phyloP scores from a whole-genome alignment of 2,329 filamentous ascomycete genomes.

The Dichotomopilus funicola region DNA sequence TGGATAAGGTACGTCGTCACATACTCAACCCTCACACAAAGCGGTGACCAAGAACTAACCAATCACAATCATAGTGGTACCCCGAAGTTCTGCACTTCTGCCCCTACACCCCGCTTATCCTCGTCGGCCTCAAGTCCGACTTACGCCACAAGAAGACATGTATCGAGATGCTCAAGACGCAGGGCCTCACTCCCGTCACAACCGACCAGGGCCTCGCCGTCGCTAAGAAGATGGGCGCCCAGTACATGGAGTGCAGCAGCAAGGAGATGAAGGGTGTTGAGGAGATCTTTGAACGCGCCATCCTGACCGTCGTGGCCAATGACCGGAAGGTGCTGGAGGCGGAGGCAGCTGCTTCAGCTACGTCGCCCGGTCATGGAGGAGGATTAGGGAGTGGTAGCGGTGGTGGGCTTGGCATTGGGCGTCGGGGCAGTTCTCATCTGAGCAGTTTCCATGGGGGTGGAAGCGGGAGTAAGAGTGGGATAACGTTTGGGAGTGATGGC shows the following conservation, averaged over 20 bases:
- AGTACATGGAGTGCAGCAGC: slow-evolving; percentile 97
- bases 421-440: slow-evolving; percentile 7
- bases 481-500: slow-evolving; percentile 31
- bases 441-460: slow-evolving; percentile 12
- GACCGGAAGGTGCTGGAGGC: slow-evolving; percentile 59
- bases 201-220: slow-evolving; percentile 82
- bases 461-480: slow-evolving; percentile 29
- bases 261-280: slow-evolving; percentile 96
- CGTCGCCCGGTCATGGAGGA: neutral
- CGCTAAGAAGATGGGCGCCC: slow-evolving; percentile 86
- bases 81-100: slow-evolving; percentile 99
- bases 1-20: slow-evolving; percentile 73
- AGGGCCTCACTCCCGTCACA: slow-evolving; percentile 91
- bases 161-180: slow-evolving; percentile 97
- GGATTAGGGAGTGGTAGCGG: slow-evolving; percentile 25
- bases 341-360: slow-evolving; percentile 34
- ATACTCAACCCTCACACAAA: too few relatives aligned
- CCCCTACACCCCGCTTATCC: slow-evolving; percentile 90
- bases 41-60: slow-evolving; percentile 23
- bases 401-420: slow-evolving; percentile 25
- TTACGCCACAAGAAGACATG: slow-evolving; percentile 92
- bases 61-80: slow-evolving; percentile 66
- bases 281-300: slow-evolving; percentile 89
- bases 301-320: slow-evolving; percentile 81
- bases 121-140: slow-evolving; percentile 95